Evolutionary conservation across 768 basidiomycete species (phyloP).

Genomic region (Cyclocybe cylindracea): DNA sequence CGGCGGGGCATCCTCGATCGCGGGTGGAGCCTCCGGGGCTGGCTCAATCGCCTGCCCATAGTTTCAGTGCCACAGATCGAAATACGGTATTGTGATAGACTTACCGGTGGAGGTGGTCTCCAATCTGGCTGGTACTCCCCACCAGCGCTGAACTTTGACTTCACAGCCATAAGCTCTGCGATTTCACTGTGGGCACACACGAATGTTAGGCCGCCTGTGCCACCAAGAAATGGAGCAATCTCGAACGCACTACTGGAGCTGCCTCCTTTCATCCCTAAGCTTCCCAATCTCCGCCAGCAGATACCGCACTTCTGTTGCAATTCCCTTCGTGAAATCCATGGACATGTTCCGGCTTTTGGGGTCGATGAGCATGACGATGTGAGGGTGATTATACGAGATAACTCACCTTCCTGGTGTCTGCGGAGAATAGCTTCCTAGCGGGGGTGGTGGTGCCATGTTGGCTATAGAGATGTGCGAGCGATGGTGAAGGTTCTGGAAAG

Average conservation of each 20-base stretch:
- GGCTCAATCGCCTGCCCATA: slow-evolving; percentile 34
- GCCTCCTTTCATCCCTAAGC: slow-evolving; percentile 72
- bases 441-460: slow-evolving; percentile 23
- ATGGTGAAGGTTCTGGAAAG: too few species aligned
- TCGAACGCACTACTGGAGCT: slow-evolving; percentile 69
- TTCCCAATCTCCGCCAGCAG: slow-evolving; percentile 81
- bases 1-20: slow-evolving; percentile 43
- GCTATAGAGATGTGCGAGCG: neutral
- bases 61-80: neutral
- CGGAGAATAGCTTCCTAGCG: slow-evolving; percentile 25
- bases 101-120: slow-evolving; percentile 54
- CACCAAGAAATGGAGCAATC: slow-evolving; percentile 11
- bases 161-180: slow-evolving; percentile 79
- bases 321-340: slow-evolving; percentile 82
- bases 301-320: slow-evolving; percentile 78
- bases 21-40: slow-evolving; percentile 45
- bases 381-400: neutral
- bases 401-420: slow-evolving; percentile 17
- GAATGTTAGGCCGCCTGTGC: neutral
- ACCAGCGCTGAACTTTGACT: slow-evolving; percentile 79
- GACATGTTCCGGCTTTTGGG: slow-evolving; percentile 40
- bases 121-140: slow-evolving; percentile 80
- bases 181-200: slow-evolving; percentile 65
- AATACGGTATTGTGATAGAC: neutral
- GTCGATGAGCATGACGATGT: slow-evolving; percentile 8